Conservation (phyloP, 495 filamentous ascomycete genomes). For the Penicillium subrubescens region DNA sequence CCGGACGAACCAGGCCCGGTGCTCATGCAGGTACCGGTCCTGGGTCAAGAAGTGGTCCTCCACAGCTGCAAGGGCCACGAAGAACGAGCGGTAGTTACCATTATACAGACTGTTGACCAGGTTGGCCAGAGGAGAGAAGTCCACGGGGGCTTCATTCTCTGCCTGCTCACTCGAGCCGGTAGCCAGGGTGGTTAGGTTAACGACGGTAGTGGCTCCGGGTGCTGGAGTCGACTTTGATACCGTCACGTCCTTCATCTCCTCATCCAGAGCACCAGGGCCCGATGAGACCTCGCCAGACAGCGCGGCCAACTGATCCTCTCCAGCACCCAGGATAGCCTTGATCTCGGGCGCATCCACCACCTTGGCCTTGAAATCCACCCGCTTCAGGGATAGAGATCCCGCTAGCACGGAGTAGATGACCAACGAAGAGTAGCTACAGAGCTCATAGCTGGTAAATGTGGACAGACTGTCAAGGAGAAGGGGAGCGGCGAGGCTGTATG, state of each 20-base stretch:
- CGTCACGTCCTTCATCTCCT: slow-evolving; percentile 71
- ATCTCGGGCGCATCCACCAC: slow-evolving; percentile 98
- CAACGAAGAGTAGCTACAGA: slow-evolving; percentile 91
- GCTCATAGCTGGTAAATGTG: slow-evolving; percentile 98
- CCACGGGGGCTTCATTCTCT: slow-evolving; percentile 71
- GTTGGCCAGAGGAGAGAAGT: slow-evolving; percentile 79
- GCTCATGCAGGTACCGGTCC: slow-evolving; percentile 92
- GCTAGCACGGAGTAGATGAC: slow-evolving; percentile 96
- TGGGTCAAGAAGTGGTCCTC: slow-evolving; percentile 92
- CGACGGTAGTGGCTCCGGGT: slow-evolving; percentile 58
- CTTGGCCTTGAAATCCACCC: slow-evolving; percentile 98
- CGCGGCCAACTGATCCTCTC: slow-evolving; percentile 81
- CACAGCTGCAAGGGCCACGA: slow-evolving; percentile 83
- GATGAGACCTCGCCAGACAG: slow-evolving; percentile 73
- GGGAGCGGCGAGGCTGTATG: slow-evolving; percentile 86
- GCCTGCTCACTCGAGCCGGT: slow-evolving; percentile 67
- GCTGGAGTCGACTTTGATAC: slow-evolving; percentile 55
- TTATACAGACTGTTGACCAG: slow-evolving; percentile 89
- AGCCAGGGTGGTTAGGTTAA: slow-evolving; percentile 83
- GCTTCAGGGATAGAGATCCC: slow-evolving; percentile 89
- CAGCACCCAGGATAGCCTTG: slow-evolving; percentile 89
- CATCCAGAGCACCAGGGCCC: slow-evolving; percentile 75
- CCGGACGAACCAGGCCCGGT: slow-evolving; percentile 92
- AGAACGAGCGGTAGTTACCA: slow-evolving; percentile 91
- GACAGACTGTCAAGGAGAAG: slow-evolving; percentile 93